Evolutionary conservation across 2,329 filamentous ascomycete genomes (phyloP), one percentile per base, ranked within the genome.

Genomic region (Hypoxylon sp.): DNA sequence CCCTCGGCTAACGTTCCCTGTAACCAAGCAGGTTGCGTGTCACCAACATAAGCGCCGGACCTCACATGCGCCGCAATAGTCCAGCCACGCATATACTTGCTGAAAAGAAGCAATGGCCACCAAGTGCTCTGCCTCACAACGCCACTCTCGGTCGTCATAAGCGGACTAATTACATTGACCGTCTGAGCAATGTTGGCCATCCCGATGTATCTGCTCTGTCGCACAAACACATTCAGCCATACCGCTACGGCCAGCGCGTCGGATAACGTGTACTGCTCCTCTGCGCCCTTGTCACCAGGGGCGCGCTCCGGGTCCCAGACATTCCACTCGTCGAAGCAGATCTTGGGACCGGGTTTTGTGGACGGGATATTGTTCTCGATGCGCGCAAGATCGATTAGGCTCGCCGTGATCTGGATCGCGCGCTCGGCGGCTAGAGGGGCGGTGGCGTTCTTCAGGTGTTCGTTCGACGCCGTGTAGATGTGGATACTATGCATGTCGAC

Each of bases 271-370:
- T 94, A 93, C 73, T 79, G 82, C 76, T 94, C 91, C 79, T 94
- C 91, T 5, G 90, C 92, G 14, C 92, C 92, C 66, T 86, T 78
- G 73, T 91, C 88, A 14, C 92, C 92, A 0, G 90, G 90, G 0
- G 91, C 91, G 7, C 91, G 87, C 58, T 85, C 82, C 0, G 91
- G 90, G 73, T 93, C 91, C 91, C 91, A 94, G 7, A 94, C 91
- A 77, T 94, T 94, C 92, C 92, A 94, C 79, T 94, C 91, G 76
- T 94, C 92, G 76, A 94, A 94, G 82, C 91, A 94, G 76, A 94
- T 93, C 56, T 85, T 90, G 50, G 88, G 90, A 2, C 86, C 82
- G 3, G 87, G 86, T n/a, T 90, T 86, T 0, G 82, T 81, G 0
- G 84, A 80, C 0, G 90, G 85, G 0, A 91, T 85, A 43, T 82